Base-by-base conservation (phyloP, 2,329 filamentous ascomycete genomes). In the Parafenestella ontariensis region DNA sequence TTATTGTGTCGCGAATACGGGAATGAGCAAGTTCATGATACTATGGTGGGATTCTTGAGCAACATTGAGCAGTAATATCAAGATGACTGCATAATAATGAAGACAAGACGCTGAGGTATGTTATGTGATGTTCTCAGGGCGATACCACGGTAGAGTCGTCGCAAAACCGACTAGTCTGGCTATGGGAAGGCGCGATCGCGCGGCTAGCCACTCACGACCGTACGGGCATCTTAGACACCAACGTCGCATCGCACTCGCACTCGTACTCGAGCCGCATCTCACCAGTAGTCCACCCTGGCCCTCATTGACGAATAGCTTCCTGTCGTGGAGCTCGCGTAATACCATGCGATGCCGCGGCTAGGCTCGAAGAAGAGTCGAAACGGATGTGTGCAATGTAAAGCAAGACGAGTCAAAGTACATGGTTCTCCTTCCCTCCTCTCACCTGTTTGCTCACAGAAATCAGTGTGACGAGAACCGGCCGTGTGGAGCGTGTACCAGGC, bases 391-490 rank as follows among this genome's bases (percentile, higher is more conserved):
- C 40, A 42, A 28, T 42, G 40, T 28, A 42, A 42, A 18, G 15
- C 15, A 13, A 26, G 40, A 24, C 40, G 40, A 7, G 40, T 42
- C 40, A 42, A 42, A 24, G 41, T 43, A 23, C 2, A 17, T 11
- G 13, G 3, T 10, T 24, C 2, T 29, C 17, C 24, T 29, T 17
- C 24, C 11, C 15, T n/a, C 15, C 39, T 17, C 17, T 10, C 24
- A n/a, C 5, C 20, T 28, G 3, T 11, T 18, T 2, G 34, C 50
- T 57, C 6, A 60, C 50, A n/a, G 18, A 39, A 24, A 9, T 20
- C 18, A 72, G 70, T 73, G 70, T 54, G 68, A 72, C 28, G 69
- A 73, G 54, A 65, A 63, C 36, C 56, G 61, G 13, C 66, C 69
- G 24, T 72, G 69, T 39, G 60, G 59, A 46, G 65, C 66, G 33